Percentiles rank a stretch among this genome's conserved stretches.
phyloP scores from a whole-genome alignment of 257 asterid species.

The Knoxia roxburghii region DNA sequence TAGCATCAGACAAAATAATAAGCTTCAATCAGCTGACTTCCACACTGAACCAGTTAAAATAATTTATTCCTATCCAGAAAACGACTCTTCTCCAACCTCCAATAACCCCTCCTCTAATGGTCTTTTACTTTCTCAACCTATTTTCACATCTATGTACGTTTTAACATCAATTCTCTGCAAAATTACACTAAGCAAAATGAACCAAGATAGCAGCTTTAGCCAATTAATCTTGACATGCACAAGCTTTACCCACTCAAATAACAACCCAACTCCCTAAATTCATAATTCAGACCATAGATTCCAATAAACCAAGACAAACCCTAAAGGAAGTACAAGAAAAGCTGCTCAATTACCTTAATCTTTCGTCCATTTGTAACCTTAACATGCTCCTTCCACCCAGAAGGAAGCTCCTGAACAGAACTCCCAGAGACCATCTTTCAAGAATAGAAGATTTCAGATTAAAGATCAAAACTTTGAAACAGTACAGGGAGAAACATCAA shows the following conservation, averaged over 20 bases:
- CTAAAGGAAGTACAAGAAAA: not conserved
- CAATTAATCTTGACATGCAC: conserved; percentile 5
- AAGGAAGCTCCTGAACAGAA: conserved; percentile 52
- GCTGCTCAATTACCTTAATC: conserved; percentile 37
- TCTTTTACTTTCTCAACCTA: not conserved
- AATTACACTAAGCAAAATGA: not conserved
- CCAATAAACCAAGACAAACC: not conserved
- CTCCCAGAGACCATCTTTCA: conserved; percentile 40
- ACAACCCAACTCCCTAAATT: not conserved
- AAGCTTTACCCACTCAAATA: not conserved
- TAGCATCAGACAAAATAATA: not conserved
- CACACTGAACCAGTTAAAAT: not conserved
- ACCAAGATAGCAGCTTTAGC: not conserved
- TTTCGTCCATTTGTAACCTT: conserved; percentile 45
- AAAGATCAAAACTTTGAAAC: not conserved
- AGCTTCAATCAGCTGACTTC: conserved; percentile 4
- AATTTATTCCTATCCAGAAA: not conserved
- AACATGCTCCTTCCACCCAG: conserved; percentile 46
- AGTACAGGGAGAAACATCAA: not conserved
- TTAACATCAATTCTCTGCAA: not conserved
- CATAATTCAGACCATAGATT: not conserved
- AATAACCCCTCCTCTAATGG: not conserved
- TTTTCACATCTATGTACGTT: not conserved
- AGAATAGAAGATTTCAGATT: conserved; percentile 21
- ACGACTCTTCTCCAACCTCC: not conserved